Evolutionary conservation across 257 asterid species (phyloP), one percentile per base, ranked within the genome.

Genomic region (Hygrophila difformis): DNA sequence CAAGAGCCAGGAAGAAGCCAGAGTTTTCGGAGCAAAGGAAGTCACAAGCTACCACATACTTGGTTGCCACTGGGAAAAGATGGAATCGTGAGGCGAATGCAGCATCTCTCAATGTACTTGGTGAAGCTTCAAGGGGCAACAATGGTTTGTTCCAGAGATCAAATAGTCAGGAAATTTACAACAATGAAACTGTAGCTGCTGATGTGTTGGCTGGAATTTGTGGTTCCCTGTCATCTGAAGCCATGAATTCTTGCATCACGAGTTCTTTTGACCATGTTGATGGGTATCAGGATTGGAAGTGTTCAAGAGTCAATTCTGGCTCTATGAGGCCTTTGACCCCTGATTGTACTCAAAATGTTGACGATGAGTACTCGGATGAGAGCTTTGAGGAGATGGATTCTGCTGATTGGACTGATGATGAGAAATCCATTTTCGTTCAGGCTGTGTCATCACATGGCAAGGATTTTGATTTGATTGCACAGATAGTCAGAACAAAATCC

Each of bases 151-250:
- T 75, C 18, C 75, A 58, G 65, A 64, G 83, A 47, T 68, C 77
- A 11, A 64, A 63, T 50, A 73, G 87, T 59, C 65, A 70, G 63
- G 88, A 76, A 55, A 51, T 63, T 47, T 69, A 66, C 23, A 70
- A 63, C 49, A 72, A 61, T 55, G 99, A 91, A 76, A 70, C 91
- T 18, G 83, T 59, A 28, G 99, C 99, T 56, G 99, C 87, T 39
- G 99, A 92, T 66, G 99, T 92, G 39, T 75, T 92, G 77, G 95
- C 94, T 44, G 93, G 99, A 22, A 87, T 92, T 34, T 86, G 94
- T 73, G 93, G 97, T 61, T 83, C 99, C 51, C 49, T 87, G 12
- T 92, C 99, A 23, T 83, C 99, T 16, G 99, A 92, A 74, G 95
- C 97, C 47, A 78, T 78, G 89, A 75, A 95, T 69, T 83, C 95